These are phyloP conservation scores for Periglandula ipomoeae DNA, from an alignment of 2,329 filamentous ascomycete genomes.

Conservation along the genomic window DNA sequence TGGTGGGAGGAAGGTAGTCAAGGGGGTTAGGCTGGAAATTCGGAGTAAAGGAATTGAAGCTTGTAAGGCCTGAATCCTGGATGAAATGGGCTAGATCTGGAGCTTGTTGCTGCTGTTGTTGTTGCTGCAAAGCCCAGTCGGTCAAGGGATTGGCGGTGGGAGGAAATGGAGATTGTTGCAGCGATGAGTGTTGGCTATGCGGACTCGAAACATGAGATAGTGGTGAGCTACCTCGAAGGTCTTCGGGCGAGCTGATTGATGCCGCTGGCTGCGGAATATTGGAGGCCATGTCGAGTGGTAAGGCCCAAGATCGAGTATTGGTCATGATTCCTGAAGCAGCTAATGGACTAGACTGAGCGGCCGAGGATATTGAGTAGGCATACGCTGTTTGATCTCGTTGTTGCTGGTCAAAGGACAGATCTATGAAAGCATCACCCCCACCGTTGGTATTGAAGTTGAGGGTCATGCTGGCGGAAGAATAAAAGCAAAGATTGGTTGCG, in stretches of 20 bases:
- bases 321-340: conserved; percentile 26
- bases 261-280: conserved; percentile 33
- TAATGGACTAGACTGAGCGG: conserved; percentile 22
- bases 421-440: conserved; percentile 49
- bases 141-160: conserved; percentile 42
- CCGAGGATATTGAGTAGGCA: conserved; percentile 14
- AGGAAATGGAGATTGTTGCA: conserved; percentile 48
- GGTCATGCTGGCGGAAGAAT: conserved; percentile 36
- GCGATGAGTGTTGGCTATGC: conserved; percentile 37
- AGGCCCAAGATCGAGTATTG: conserved; percentile 35
- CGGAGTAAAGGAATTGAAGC: conserved; percentile 42
- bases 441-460: conserved; percentile 50
- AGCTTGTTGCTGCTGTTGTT: conserved; percentile 31
- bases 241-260: conserved; percentile 39
- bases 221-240: conserved; percentile 38
- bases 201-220: conserved; percentile 43
- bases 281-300: conserved; percentile 44
- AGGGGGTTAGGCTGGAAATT: conserved; percentile 46
- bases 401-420: conserved; percentile 51
- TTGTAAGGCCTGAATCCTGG: conserved; percentile 48
- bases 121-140: conserved; percentile 53
- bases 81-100: conserved; percentile 44
- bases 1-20: conserved; percentile 52
- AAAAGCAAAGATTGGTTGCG: conserved; percentile 22
- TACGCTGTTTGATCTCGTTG: conserved; percentile 44